These are phyloP conservation scores for Trichoderma asperellum DNA, from an alignment of 2,329 filamentous ascomycete genomes.

Conservation along the genomic window DNA sequence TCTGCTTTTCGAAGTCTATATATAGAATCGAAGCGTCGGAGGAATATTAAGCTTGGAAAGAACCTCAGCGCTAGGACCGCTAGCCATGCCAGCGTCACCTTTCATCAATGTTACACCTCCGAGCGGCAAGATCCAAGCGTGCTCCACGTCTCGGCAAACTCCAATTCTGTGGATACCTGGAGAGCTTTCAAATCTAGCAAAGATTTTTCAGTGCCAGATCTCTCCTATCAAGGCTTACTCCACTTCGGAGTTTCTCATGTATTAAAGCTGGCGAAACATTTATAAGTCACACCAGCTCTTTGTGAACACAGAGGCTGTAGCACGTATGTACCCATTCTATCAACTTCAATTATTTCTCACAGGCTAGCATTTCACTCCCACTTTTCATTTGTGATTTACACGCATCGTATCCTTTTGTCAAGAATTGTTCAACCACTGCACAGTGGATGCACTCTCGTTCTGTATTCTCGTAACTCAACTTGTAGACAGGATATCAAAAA, in stretches of 20 bases:
- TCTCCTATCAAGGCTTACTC: background rate
- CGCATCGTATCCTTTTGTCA: background rate
- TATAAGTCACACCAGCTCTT: background rate
- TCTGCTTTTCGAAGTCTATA: background rate
- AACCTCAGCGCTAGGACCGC: conserved; percentile 19
- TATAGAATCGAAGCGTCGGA: background rate
- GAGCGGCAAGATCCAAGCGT: conserved; percentile 6
- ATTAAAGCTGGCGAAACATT: too few relatives aligned
- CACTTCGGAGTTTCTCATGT: background rate
- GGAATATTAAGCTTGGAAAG: conserved; percentile 22
- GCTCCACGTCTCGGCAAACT: background rate
- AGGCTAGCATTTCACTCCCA: background rate
- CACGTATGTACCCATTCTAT: too few relatives aligned
- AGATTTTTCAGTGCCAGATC: background rate
- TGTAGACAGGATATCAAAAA: conserved; percentile 35
- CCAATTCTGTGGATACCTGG: background rate
- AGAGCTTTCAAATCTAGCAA: background rate
- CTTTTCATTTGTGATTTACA: background rate
- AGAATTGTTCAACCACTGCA: background rate
- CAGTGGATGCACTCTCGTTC: background rate
- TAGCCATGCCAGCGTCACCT: conserved; percentile 1
- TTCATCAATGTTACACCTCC: conserved; percentile 3
- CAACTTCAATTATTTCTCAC: background rate
- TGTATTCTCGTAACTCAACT: background rate
- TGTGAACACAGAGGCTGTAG: too few relatives aligned